A percentile compares a stretch with the other conserved stretches of the same genome.
phyloP scores from a whole-genome alignment of 176 grass and related monocot species.

The Poa pratensis region DNA sequence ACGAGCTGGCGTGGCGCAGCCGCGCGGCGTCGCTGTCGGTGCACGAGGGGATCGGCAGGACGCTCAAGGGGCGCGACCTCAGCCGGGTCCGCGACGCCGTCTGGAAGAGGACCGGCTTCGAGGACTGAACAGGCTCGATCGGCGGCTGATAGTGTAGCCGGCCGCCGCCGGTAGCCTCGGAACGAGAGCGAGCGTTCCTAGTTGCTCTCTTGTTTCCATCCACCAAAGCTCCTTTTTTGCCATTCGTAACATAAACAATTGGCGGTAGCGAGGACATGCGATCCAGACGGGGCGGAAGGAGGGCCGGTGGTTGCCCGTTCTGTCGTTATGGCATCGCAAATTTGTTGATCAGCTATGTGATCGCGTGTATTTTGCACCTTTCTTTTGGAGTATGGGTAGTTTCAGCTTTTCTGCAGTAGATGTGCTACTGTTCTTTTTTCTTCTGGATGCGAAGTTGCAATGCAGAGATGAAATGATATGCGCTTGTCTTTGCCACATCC shows the following conservation, averaged over 20 bases:
- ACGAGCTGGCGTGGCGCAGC: conserved; percentile 77
- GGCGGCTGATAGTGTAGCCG: not conserved
- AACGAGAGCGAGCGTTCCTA: not conserved
- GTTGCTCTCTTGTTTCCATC: not conserved
- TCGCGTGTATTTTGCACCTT: not conserved
- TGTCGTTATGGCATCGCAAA: conserved; percentile 32
- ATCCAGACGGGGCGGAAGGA: not conserved
- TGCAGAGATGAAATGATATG: not conserved
- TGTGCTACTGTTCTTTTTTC: not conserved
- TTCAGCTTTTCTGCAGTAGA: not conserved
- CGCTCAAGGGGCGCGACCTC: conserved; percentile 94
- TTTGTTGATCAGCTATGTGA: not conserved
- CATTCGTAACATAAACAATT: not conserved
- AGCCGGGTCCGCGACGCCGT: conserved; percentile 91
- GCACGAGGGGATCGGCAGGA: conserved; percentile 87
- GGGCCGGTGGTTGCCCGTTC: conserved; percentile 25
- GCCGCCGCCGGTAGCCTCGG: conserved; percentile 8
- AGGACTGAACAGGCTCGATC: conserved; percentile 55
- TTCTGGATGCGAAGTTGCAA: not conserved
- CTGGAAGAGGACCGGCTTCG: conserved; percentile 92
- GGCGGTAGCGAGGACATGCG: conserved; percentile 2
- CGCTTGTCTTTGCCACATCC: not conserved
- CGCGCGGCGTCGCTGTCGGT: conserved; percentile 74
- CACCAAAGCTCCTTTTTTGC: not conserved
- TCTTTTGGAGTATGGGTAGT: not conserved